These are phyloP conservation scores for Setaria viridis DNA, from an alignment of 202 grass and related monocot species.

Conservation along the genomic window DNA sequence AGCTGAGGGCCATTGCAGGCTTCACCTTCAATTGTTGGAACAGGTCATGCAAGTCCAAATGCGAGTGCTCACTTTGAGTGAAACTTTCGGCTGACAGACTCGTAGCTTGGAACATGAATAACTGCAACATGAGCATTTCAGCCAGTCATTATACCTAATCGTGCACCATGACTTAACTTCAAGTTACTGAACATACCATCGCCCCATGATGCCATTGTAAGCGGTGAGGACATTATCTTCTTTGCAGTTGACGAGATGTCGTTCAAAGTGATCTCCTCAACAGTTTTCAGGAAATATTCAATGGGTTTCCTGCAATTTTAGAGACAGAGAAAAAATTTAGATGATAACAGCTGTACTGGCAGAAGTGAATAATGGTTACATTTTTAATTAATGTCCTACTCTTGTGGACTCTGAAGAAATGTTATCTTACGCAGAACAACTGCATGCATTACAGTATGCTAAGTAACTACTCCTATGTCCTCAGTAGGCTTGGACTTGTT, in stretches of 20 bases:
- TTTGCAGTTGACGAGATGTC: slow-evolving; percentile 58
- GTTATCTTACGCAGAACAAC: not conserved
- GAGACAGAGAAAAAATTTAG: not conserved
- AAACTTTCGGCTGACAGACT: slow-evolving; percentile 68
- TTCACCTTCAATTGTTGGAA: slow-evolving; percentile 7
- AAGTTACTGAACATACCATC: slow-evolving; percentile 49
- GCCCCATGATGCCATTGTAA: slow-evolving; percentile 72
- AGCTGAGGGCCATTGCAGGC: not conserved
- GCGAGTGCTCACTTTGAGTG: slow-evolving; percentile 44
- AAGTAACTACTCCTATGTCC: slow-evolving; percentile 23
- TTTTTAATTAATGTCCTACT: not conserved
- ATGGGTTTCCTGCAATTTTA: slow-evolving; percentile 67
- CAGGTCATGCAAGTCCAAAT: not conserved
- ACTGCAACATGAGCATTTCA: slow-evolving; percentile 39
- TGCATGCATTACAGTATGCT: not conserved
- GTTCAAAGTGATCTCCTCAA: slow-evolving; percentile 61
- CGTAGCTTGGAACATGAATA: slow-evolving; percentile 68
- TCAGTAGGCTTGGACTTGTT: not conserved
- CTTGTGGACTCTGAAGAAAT: not conserved
- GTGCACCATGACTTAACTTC: not conserved
- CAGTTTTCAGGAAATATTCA: slow-evolving; percentile 62
- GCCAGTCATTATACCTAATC: not conserved
- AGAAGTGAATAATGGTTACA: not conserved
- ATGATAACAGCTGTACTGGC: slow-evolving; percentile 4
- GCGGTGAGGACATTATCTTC: slow-evolving; percentile 66